A percentile compares a stretch with the other conserved stretches of the same genome.
Conservation (phyloP, 768 basidiomycete species). For the Collybia nuda region DNA sequence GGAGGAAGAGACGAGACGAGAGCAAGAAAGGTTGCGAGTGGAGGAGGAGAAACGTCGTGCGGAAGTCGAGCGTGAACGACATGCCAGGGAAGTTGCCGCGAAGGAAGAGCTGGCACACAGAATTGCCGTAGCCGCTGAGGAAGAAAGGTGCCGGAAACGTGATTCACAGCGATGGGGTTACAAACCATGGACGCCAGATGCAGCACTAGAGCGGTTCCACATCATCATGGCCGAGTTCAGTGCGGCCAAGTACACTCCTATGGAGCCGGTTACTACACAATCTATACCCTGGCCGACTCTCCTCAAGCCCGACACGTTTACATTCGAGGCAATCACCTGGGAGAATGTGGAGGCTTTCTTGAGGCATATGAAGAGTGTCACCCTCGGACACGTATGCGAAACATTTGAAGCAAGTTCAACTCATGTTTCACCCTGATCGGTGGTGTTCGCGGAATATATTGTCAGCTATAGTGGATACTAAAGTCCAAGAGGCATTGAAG, state of each 20-base stretch:
- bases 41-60: neutral
- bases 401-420: constrained; percentile 3
- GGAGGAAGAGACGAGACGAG: neutral
- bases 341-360: constrained; percentile 8
- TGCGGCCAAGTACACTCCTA: constrained; percentile 18
- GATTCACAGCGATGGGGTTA: neutral
- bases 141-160: neutral
- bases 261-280: constrained; percentile 14
- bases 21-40: too few species aligned
- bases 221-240: constrained; percentile 13
- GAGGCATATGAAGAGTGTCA: neutral
- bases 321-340: neutral
- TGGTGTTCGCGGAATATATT: constrained; percentile 10
- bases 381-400: neutral
- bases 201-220: constrained; percentile 2
- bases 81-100: neutral
- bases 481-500: neutral
- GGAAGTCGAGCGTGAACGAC: neutral
- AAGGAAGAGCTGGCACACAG: too few species aligned
- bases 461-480: constrained; percentile 3
- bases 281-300: constrained; percentile 16
- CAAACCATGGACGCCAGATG: neutral
- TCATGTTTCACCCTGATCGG: constrained; percentile 11
- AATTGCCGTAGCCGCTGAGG: neutral
- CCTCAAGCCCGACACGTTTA: neutral